Conservation (phyloP, 176 grass and related monocot genomes). For the Oryza punctata region DNA sequence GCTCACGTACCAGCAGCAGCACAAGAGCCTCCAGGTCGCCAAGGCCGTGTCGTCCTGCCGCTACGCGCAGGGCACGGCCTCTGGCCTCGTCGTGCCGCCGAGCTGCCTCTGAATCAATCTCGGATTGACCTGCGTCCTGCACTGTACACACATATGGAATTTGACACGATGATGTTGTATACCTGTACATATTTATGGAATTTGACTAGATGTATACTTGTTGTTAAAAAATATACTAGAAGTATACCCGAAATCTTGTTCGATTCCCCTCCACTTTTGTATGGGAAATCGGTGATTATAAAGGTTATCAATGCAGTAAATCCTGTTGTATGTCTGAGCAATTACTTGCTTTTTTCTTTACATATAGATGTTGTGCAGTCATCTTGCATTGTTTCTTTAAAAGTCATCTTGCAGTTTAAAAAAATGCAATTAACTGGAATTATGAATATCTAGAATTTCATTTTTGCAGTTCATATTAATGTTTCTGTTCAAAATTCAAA, state of each 20-base stretch:
- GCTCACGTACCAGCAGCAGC: conserved; percentile 47
- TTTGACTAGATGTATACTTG: neutral
- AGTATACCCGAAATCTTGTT: neutral
- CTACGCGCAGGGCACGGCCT: conserved; percentile 56
- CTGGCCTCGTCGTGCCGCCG: conserved; percentile 56
- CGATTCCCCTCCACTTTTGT: neutral
- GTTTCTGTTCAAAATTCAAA: no score
- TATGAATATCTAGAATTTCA: no score
- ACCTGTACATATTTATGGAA: neutral
- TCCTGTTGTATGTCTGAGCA: no score
- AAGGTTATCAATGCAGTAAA: neutral
- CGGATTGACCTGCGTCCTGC: neutral
- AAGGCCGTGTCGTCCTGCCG: conserved; percentile 46
- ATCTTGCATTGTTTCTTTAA: no score
- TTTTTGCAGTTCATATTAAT: no score
- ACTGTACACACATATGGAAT: neutral
- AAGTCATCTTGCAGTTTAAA: no score
- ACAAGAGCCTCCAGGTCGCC: conserved; percentile 4
- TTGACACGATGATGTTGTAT: neutral
- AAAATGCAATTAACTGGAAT: no score
- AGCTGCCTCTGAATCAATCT: conserved; percentile 56
- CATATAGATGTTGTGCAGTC: no score
- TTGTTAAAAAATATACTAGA: no score
- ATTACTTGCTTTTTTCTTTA: no score
- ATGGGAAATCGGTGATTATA: neutral